Evolutionary conservation across 768 basidiomycete species (phyloP).

Genomic region (Xerocomellus dryophilus): DNA sequence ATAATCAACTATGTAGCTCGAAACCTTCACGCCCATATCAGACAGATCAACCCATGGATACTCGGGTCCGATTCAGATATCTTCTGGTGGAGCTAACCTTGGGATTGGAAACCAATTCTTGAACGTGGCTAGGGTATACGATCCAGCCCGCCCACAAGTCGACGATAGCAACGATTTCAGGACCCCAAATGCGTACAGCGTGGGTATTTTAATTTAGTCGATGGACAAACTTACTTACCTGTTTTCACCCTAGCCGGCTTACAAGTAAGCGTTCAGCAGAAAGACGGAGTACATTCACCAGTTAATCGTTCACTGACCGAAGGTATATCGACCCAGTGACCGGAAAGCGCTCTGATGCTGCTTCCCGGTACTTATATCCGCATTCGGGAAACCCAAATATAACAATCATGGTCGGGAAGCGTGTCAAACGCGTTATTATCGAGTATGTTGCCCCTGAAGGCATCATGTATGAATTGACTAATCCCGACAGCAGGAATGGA

Average conservation of each 20-base stretch:
- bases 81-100: conserved; percentile 5
- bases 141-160: conserved; percentile 41
- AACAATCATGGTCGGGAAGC: conserved; percentile 27
- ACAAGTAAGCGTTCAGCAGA: conserved; percentile 9
- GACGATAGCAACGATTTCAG: conserved; percentile 49
- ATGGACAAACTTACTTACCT: too few species aligned
- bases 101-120: conserved; percentile 42
- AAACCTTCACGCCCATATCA: conserved; percentile 33
- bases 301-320: not conserved
- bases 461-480: not conserved
- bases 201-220: conserved; percentile 5
- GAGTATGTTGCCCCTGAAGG: not conserved
- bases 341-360: conserved; percentile 29
- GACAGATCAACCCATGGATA: conserved; percentile 39
- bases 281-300: too few species aligned
- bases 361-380: conserved; percentile 38
- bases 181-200: conserved; percentile 23
- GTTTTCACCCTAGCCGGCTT: conserved; percentile 9
- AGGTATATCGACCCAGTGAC: conserved; percentile 56
- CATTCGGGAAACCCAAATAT: conserved; percentile 31
- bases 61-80: conserved; percentile 30
- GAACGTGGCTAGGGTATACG: conserved; percentile 42
- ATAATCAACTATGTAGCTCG: conserved; percentile 43
- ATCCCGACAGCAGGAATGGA: conserved; percentile 23
- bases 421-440: conserved; percentile 7